Conservation (phyloP, 2,329 filamentous ascomycete genomes). For the Fusarium continuum region DNA sequence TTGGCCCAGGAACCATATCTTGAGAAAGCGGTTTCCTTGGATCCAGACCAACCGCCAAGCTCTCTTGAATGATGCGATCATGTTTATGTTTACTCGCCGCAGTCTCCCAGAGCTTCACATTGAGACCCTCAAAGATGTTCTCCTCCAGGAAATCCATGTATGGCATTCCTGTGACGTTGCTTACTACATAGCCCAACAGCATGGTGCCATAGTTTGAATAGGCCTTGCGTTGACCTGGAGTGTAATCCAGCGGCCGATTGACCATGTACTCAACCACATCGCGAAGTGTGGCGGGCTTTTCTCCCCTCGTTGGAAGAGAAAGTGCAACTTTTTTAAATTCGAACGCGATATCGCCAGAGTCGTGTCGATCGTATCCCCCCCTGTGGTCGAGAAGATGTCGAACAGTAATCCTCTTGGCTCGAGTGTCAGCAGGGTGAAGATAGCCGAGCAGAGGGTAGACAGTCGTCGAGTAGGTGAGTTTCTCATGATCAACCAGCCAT, state of each 20-base stretch:
- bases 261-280: slow-evolving; percentile 33
- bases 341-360: slow-evolving; percentile 15
- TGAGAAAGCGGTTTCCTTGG: not conserved
- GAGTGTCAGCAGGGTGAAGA: not conserved
- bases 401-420: slow-evolving; percentile 18
- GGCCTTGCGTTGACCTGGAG: slow-evolving; percentile 3
- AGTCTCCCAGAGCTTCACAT: slow-evolving; percentile 24
- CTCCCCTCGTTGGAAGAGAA: slow-evolving; percentile 2
- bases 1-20: not conserved
- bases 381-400: slow-evolving; percentile 28
- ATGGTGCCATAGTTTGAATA: slow-evolving; percentile 33
- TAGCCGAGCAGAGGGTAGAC: slow-evolving; percentile 31
- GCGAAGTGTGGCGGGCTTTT: slow-evolving; percentile 17
- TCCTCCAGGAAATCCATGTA: slow-evolving; percentile 28
- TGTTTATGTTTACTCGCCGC: not conserved
- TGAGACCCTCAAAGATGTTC: slow-evolving; percentile 16
- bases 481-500: not conserved
- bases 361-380: slow-evolving; percentile 7
- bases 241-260: slow-evolving; percentile 9
- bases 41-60: slow-evolving; percentile 8
- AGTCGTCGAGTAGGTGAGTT: not conserved
- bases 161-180: slow-evolving; percentile 19
- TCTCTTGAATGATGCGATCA: slow-evolving; percentile 30
- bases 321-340: slow-evolving; percentile 19
- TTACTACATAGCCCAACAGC: slow-evolving; percentile 22